phyloP scores from a whole-genome alignment of 805 yeast genomes.

The Wickerhamomyces alni region DNA sequence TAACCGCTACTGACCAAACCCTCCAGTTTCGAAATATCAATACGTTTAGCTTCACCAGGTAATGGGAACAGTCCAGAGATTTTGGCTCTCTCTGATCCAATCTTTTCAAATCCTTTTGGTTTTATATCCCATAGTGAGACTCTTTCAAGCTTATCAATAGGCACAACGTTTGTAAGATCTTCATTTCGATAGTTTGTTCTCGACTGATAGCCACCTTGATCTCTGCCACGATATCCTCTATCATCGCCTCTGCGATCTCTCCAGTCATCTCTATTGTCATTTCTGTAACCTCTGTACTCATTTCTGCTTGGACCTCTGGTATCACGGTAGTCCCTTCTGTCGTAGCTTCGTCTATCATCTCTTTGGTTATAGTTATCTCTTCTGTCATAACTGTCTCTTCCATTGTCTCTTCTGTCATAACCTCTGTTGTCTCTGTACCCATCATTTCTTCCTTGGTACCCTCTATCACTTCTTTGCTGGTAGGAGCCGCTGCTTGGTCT shows the following conservation, averaged over 20 bases:
- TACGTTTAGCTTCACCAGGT: conserved; percentile 51
- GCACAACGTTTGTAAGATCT: conserved; percentile 33
- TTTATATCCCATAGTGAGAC: conserved; percentile 62
- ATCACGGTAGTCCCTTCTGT: not conserved
- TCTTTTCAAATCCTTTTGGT: conserved; percentile 69
- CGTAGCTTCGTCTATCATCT: not conserved
- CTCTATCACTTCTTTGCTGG: not conserved
- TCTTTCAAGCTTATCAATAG: conserved; percentile 48
- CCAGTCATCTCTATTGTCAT: conserved; percentile 3
- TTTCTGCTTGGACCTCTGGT: not conserved
- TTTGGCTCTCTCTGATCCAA: conserved; percentile 73
- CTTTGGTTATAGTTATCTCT: not conserved
- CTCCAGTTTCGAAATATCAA: conserved; percentile 26
- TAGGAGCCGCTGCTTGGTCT: not conserved
- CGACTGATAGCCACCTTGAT: conserved; percentile 2
- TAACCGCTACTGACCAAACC: conserved; percentile 26
- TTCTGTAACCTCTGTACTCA: conserved; percentile 4
- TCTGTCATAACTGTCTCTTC: not conserved
- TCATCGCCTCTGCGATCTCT: conserved; percentile 1
- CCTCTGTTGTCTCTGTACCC: not conserved
- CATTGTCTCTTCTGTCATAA: conserved; percentile 1
- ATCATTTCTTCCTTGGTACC: not conserved
- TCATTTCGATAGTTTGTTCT: conserved; percentile 8
- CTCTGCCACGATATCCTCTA: conserved; percentile 3
- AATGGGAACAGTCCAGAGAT: conserved; percentile 71